phyloP scores from a whole-genome alignment of 495 filamentous ascomycete species.

The Oidiodendron maius region DNA sequence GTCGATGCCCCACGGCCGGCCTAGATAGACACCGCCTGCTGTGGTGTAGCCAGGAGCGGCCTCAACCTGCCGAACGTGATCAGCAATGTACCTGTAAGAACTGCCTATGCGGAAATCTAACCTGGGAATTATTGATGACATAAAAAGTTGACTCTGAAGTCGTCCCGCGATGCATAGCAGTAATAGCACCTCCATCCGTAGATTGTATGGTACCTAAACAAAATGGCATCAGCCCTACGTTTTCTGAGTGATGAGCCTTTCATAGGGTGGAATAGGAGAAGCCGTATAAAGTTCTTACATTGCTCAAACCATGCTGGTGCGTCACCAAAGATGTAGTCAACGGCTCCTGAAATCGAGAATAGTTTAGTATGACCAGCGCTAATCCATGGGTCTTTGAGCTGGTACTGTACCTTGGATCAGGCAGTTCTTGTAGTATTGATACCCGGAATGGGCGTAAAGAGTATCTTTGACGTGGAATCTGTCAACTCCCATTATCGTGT shows the following conservation, averaged over 20 bases:
- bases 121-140: slow-evolving; percentile 57
- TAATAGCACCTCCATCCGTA: slow-evolving; percentile 45
- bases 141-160: slow-evolving; percentile 46
- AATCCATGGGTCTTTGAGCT: not conserved
- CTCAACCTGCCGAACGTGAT: slow-evolving; percentile 29
- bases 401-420: slow-evolving; percentile 27
- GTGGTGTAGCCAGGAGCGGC: slow-evolving; percentile 20
- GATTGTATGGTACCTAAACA: no score
- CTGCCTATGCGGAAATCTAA: no score
- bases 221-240: no score
- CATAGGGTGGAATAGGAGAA: no score
- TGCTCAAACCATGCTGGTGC: slow-evolving; percentile 57
- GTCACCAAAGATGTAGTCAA: slow-evolving; percentile 53
- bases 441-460: slow-evolving; percentile 37
- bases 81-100: no score
- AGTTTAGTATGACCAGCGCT: no score
- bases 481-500: no score
- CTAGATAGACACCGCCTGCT: slow-evolving; percentile 51
- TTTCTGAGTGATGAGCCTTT: no score
- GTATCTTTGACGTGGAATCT: no score
- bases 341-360: slow-evolving; percentile 29
- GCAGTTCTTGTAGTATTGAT: slow-evolving; percentile 37
- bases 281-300: slow-evolving; percentile 53
- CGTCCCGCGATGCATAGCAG: slow-evolving; percentile 49
- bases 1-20: slow-evolving; percentile 56